Base-by-base conservation (phyloP, 2,329 filamentous ascomycete species). In the Graphiopsis chlorocephala region DNA sequence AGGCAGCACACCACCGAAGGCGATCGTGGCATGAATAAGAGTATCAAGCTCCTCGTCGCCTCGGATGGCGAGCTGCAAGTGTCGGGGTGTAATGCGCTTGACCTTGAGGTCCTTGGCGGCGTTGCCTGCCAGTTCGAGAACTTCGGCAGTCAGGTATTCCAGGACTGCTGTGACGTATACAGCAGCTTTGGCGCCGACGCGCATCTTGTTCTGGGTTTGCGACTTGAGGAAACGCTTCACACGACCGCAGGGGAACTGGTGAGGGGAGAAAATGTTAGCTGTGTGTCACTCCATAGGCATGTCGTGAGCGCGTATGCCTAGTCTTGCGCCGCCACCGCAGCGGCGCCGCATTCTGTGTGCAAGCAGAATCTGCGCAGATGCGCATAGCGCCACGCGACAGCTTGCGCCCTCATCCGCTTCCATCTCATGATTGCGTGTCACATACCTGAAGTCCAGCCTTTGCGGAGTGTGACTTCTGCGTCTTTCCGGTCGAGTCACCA, bases 221-320 rank as follows among this genome's bases (percentile, higher is more conserved):
- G 92, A 93, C 88, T 98, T 97, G 78, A 99, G 86, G 84, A 98
- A 98, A 84, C 95, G 93, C 90, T 99, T 99, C 82, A 99, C 95
- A 90, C 95, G 95, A 82, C 95, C 95, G 79, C 95, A 99, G 68
- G 95, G 95, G 80, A 99, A 99, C 95, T 99, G 78, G 66, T 70
- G 35, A 70, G 48, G 33, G 64, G 65, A 29, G 61, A 52, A 14
- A 48, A 25, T 55, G 63, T 61, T 65, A 61, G 52, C 38, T 59
- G 26, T 28, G 55, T 35, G 52, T 28, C 38, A 60, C 59, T 62
- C 29, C 58, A 31, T 33, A 42, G 33, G 38, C 20, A 53, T 52
- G 12, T 11, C n/a, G 61, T 28, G 38, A 38, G 64, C 29, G 57
- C 38, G 50, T 20, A 28, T 28, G 35, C 31, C 35, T 10, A 25